Evolutionary conservation across 495 filamentous ascomycete species (phyloP), one percentile per base, ranked within the genome.

Genomic region (Chaetomium tenue): DNA sequence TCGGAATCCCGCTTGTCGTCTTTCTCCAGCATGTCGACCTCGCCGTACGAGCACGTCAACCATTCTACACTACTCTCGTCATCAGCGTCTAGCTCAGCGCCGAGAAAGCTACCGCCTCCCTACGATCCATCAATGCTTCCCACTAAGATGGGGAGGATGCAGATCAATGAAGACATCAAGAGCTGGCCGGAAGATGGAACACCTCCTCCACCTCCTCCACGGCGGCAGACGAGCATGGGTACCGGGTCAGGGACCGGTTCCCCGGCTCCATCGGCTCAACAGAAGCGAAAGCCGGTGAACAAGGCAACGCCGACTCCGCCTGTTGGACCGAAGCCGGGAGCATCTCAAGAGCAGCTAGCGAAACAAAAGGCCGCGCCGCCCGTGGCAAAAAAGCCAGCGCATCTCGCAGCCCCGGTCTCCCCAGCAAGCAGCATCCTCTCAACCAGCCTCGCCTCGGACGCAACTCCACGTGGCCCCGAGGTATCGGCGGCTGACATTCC

Each of bases 71-170:
- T 80, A 8, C 74, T 79, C 22, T 79, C 77, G n/a, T 71, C 74
- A 26, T 74, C 77, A 11, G 72, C 74, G 44, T 79, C 78, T 37
- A 77, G 69, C 28, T 74, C 77, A 11, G 67, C 66, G 16, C 75
- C 78, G 33, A 76, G 83, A 59, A 84, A 81, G 69, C 73, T 83
- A 3, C 82, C 83, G 28, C 85, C 84, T 7, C 79, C 83, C 3
- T 83, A 77, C 59, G 81, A 86, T 61, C 76, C 82, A n/a, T 71
- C 75, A 40, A 70, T 75, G 6, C 66, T 83, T 6, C 74, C 78
- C 4, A 69, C 68, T 28, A 81, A 79, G 69, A 52, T 76, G 25
- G 71, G 78, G 2, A 73, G 78, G 30, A 65, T 74, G 63, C 76
- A 72, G 30, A 58, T 77, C 42, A 65, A 51, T 23, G 77, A 78